Conservation (phyloP, 306 rosid genomes). For the Cucurbita moschata region DNA sequence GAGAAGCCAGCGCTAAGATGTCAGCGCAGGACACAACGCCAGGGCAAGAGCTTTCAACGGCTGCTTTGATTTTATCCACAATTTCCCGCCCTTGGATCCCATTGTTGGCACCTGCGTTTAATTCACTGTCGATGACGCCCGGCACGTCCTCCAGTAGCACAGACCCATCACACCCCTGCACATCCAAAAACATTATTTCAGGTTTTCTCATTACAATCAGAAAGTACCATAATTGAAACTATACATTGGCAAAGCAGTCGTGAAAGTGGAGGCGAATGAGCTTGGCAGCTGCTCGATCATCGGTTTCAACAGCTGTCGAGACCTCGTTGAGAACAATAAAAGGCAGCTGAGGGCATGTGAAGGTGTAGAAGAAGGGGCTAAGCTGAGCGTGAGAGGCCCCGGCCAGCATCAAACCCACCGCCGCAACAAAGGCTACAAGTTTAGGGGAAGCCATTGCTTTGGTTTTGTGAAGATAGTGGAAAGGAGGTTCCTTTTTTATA, state of each 20-base stretch:
- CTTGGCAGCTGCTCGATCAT: not conserved
- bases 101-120: constrained; percentile 36
- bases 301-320: not conserved
- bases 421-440: not conserved
- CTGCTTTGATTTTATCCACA: constrained; percentile 49
- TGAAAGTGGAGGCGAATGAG: constrained; percentile 5
- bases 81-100: constrained; percentile 37
- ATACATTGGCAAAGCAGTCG: constrained; percentile 1
- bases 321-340: not conserved
- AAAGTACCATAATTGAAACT: too few species aligned
- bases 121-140: constrained; percentile 44
- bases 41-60: constrained; percentile 46
- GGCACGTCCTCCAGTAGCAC: constrained; percentile 40
- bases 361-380: not conserved
- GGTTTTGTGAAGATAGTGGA: not conserved
- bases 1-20: constrained; percentile 52
- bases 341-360: constrained; percentile 2
- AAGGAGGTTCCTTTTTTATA: not conserved
- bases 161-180: constrained; percentile 73
- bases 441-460: not conserved
- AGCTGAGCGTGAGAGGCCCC: not conserved
- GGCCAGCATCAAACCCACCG: not conserved
- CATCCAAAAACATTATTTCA: too few species aligned
- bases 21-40: constrained; percentile 67
- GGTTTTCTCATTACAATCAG: too few species aligned